Percentiles rank a stretch among this genome's conserved stretches.
Conservation (phyloP, 768 basidiomycete genomes). For the Agrocybe pediades region DNA sequence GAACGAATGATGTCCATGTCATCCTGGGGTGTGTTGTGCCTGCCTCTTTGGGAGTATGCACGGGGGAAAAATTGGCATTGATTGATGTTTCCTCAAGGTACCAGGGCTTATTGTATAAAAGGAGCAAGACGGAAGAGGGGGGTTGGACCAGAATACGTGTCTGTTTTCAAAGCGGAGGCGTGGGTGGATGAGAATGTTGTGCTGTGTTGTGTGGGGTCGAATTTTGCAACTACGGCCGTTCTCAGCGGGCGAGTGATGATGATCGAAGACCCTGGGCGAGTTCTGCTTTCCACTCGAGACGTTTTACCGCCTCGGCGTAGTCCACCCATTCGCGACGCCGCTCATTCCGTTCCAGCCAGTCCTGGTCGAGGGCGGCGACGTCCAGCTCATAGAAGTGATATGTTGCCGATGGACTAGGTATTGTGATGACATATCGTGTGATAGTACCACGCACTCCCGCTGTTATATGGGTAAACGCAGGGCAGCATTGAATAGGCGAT, state of each 20-base stretch:
- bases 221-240: neutral
- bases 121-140: constrained; percentile 8
- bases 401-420: constrained; percentile 74
- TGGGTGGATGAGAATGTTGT: neutral
- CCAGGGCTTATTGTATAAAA: constrained; percentile 11
- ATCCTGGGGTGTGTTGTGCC: neutral
- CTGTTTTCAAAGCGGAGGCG: constrained; percentile 4
- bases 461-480: constrained; percentile 39
- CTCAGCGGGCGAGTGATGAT: constrained; percentile 43
- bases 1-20: constrained; percentile 18
- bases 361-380: constrained; percentile 70
- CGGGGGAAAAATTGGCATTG: constrained; percentile 1
- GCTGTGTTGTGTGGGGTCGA: neutral
- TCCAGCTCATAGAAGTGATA: constrained; percentile 94
- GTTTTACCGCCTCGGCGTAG: constrained; percentile 73
- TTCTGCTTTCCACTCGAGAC: constrained; percentile 86
- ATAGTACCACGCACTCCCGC: constrained; percentile 89
- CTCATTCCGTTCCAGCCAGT: constrained; percentile 83
- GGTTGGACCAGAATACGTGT: neutral
- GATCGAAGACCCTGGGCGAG: constrained; percentile 74
- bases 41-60: neutral
- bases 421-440: constrained; percentile 83
- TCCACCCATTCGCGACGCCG: constrained; percentile 88
- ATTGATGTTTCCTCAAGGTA: constrained; percentile 8
- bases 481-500: constrained; percentile 26